These are phyloP conservation scores for Akanthomyces muscarius DNA, from an alignment of 2,329 filamentous ascomycete species.

Conservation along the genomic window DNA sequence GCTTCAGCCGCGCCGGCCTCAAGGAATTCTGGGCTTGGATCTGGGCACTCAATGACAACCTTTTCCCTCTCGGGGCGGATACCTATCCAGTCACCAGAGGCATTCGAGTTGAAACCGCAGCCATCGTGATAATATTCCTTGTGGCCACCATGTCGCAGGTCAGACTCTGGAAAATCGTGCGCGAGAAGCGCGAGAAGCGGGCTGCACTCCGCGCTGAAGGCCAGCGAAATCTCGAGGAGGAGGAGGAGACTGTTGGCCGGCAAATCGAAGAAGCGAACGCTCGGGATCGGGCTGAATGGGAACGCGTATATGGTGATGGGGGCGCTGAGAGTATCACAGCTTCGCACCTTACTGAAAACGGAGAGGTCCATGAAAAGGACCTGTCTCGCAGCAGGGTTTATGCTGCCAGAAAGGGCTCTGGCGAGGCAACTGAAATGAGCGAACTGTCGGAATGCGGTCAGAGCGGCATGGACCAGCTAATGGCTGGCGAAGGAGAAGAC, in stretches of 20 bases:
- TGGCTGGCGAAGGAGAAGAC: conserved; percentile 39
- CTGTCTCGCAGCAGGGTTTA: conserved; percentile 32
- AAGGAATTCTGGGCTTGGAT: conserved; percentile 97
- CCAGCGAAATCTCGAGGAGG: conserved; percentile 51
- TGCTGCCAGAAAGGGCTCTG: conserved; percentile 33
- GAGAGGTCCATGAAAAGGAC: conserved; percentile 46
- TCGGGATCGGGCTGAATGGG: conserved; percentile 67
- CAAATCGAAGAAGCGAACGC: conserved; percentile 60
- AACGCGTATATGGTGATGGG: conserved; percentile 68
- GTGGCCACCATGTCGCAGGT: conserved; percentile 80
- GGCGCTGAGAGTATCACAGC: conserved; percentile 31
- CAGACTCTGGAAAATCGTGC: conserved; percentile 78
- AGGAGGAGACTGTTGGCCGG: conserved; percentile 68
- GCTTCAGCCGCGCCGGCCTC: conserved; percentile 80
- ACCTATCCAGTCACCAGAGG: conserved; percentile 85
- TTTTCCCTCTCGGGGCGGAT: conserved; percentile 72
- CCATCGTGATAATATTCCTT: conserved; percentile 68
- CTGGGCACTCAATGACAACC: conserved; percentile 74
- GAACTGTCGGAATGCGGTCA: conserved; percentile 39
- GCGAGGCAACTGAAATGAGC: conserved; percentile 52
- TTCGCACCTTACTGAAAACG: conserved; percentile 49
- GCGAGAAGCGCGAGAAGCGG: conserved; percentile 54
- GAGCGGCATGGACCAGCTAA: conserved; percentile 34
- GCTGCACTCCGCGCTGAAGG: conserved; percentile 47
- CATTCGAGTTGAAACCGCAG: conserved; percentile 79